Percentiles rank a stretch among this genome's conserved stretches.
Evolutionary conservation across 1,139 yeast species (phyloP).

Genomic region (Kurtzmaniella quercitrusa): DNA sequence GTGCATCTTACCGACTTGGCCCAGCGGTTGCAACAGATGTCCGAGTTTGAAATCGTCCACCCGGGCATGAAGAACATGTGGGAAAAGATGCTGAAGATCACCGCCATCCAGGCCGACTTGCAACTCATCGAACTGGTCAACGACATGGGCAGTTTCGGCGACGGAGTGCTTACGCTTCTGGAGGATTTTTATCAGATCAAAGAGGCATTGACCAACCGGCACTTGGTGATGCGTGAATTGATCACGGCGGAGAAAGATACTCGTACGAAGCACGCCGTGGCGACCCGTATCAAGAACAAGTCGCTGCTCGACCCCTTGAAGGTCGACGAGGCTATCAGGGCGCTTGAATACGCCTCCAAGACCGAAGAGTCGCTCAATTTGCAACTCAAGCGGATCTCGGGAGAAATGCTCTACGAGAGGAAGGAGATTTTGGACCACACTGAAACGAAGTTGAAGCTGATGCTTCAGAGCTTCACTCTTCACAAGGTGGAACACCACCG

Average conservation of each 20-base stretch:
- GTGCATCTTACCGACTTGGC: slow-evolving; percentile 63
- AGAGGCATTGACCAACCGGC: slow-evolving; percentile 90
- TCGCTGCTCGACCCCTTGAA: slow-evolving; percentile 78
- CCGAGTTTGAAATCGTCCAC: slow-evolving; percentile 47
- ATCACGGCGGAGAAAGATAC: slow-evolving; percentile 75
- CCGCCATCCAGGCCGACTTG: slow-evolving; percentile 71
- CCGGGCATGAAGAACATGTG: slow-evolving; percentile 80
- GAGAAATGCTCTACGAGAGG: slow-evolving; percentile 78
- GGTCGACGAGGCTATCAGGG: slow-evolving; percentile 84
- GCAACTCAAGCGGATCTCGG: slow-evolving; percentile 78
- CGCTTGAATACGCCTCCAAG: slow-evolving; percentile 76
- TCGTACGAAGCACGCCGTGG: slow-evolving; percentile 64
- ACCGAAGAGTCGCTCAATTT: slow-evolving; percentile 69
- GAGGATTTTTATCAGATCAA: slow-evolving; percentile 84
- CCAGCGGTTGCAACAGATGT: slow-evolving; percentile 44
- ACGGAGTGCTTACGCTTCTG: slow-evolving; percentile 60
- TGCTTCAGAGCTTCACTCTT: slow-evolving; percentile 59
- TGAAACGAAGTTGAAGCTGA: slow-evolving; percentile 49
- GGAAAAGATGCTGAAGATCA: slow-evolving; percentile 68
- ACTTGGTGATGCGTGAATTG: slow-evolving; percentile 85
- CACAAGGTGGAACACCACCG: slow-evolving; percentile 85
- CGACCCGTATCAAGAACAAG: slow-evolving; percentile 70
- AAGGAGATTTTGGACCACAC: slow-evolving; percentile 52
- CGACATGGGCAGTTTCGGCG: slow-evolving; percentile 74
- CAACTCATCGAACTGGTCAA: slow-evolving; percentile 69